phyloP scores from a whole-genome alignment of 495 filamentous ascomycete species.

The Gamarada debralockiae region DNA sequence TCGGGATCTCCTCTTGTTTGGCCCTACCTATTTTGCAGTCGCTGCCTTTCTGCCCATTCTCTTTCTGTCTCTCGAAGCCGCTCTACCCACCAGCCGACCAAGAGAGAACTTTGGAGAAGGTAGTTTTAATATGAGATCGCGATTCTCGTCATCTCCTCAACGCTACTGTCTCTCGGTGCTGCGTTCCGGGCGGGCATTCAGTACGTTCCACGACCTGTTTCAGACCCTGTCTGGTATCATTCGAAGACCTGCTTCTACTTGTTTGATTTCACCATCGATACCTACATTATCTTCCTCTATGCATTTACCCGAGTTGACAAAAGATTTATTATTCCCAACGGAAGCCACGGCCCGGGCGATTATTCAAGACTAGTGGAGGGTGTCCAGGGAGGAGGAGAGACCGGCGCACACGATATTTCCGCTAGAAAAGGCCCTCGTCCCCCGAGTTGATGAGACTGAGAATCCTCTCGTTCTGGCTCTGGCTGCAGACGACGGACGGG shows the following conservation, averaged over 20 bases:
- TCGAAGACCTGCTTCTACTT: constrained; percentile 70
- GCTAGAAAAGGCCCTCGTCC: no score
- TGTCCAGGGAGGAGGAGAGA: no score
- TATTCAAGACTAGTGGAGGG: no score
- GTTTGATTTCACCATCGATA: constrained; percentile 73
- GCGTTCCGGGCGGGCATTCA: constrained; percentile 58
- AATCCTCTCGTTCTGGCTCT: no score
- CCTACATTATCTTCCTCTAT: constrained; percentile 62
- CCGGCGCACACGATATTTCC: no score
- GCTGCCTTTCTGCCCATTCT: constrained; percentile 73
- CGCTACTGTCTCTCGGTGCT: constrained; percentile 65
- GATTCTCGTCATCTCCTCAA: constrained; percentile 53
- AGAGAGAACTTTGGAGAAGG: constrained; percentile 68
- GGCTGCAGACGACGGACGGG: no score
- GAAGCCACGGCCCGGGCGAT: constrained; percentile 22
- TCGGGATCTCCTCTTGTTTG: constrained; percentile 63
- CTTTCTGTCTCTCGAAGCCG: constrained; percentile 48
- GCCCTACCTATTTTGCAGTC: constrained; percentile 60
- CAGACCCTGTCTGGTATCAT: constrained; percentile 63
- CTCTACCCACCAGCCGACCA: constrained; percentile 40
- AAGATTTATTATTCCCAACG: constrained; percentile 64
- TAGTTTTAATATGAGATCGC: constrained; percentile 57
- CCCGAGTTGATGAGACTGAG: no score
- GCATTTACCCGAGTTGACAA: constrained; percentile 63
- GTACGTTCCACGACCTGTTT: constrained; percentile 49